Percentiles rank a stretch among this genome's conserved stretches.
Conservation (phyloP, 306 rosid species). For the Echinosophora koreensis region DNA sequence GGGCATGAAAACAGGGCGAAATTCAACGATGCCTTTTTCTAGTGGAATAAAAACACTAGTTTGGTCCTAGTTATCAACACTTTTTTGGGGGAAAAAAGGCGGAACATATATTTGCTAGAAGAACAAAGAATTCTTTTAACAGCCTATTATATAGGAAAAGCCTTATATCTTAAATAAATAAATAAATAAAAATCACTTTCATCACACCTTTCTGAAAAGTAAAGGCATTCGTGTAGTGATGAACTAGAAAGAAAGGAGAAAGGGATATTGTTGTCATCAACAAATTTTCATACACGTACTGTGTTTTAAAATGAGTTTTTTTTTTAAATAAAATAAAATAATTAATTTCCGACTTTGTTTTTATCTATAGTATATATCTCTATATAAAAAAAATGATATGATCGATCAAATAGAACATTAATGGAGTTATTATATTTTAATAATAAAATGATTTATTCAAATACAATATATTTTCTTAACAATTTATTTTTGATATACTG, state of each 20-base stretch:
- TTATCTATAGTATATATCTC: no score
- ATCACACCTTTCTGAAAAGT: conserved; percentile 46
- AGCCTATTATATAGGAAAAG: conserved; percentile 25
- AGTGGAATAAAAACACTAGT: conserved; percentile 26
- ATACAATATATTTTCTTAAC: no score
- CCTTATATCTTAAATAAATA: no score
- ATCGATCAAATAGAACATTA: no score
- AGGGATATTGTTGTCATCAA: conserved; percentile 18
- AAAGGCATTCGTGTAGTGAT: conserved; percentile 35
- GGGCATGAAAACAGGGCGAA: conserved; percentile 2
- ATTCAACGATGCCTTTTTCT: conserved; percentile 18
- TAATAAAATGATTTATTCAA: no score
- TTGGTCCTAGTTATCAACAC: conserved; percentile 35
- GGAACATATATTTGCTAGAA: conserved; percentile 9
- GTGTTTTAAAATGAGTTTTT: not conserved
- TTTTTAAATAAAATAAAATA: not conserved
- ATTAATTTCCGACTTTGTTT: not conserved
- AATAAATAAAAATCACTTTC: no score
- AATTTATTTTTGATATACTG: no score
- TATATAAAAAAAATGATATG: no score
- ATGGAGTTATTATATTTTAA: no score
- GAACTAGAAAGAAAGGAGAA: conserved; percentile 9
- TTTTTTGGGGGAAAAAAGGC: not conserved
- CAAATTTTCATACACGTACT: not conserved
- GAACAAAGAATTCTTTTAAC: conserved; percentile 23